Evolutionary conservation across 1,139 yeast species (phyloP).

Genomic region (Scheffersomyces illinoinensis): DNA sequence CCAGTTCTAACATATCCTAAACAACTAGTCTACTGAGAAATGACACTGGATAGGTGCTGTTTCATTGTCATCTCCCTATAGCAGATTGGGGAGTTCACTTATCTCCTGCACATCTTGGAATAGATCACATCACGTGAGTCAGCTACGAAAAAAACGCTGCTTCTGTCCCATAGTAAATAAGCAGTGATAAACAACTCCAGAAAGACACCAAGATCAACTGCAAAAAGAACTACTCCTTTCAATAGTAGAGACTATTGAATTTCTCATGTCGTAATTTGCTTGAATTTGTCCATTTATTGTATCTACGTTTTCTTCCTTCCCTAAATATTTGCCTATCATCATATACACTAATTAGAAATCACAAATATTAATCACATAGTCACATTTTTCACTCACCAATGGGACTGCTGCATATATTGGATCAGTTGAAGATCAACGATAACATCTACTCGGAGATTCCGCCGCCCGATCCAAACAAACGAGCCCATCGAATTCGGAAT

Average conservation of each 20-base stretch:
- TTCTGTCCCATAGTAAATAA: background rate
- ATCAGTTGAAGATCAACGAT: constrained; percentile 29
- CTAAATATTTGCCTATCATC: background rate
- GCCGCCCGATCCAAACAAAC: constrained; percentile 18
- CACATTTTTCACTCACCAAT: constrained; percentile 1
- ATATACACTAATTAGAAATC: background rate
- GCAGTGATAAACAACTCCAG: background rate
- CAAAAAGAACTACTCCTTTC: background rate
- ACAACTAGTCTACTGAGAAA: too few species aligned
- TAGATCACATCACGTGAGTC: background rate
- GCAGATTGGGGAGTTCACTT: too few species aligned
- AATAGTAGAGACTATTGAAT: background rate
- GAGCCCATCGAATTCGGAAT: constrained; percentile 18
- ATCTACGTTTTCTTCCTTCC: background rate
- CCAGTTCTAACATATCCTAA: too few species aligned
- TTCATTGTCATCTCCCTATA: too few species aligned
- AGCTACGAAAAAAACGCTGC: background rate
- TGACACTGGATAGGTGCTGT: too few species aligned
- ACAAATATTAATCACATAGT: too few species aligned
- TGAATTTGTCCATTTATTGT: background rate
- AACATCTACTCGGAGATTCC: constrained; percentile 23
- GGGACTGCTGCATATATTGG: constrained; percentile 21
- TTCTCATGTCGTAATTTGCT: background rate
- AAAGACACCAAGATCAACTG: background rate
- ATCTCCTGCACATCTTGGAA: background rate